Conservation (phyloP, 768 basidiomycete genomes). For the Termitomyces sp. region DNA sequence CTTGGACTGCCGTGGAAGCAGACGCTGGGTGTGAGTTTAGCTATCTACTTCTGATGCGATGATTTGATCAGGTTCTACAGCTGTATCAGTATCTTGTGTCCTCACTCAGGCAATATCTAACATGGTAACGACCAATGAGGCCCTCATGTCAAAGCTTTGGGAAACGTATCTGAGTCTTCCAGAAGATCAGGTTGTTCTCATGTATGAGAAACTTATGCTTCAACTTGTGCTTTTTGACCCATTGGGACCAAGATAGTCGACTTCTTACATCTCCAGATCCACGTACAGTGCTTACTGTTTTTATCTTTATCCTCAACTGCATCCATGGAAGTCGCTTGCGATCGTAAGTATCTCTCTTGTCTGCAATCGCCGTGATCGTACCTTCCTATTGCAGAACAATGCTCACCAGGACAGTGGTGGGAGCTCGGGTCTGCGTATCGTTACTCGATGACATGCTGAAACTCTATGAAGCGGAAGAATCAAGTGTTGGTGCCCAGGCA, state of each 20-base stretch:
- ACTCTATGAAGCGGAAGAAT: constrained; percentile 63
- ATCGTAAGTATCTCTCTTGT: constrained; percentile 37
- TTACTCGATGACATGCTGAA: constrained; percentile 70
- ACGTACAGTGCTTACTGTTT: constrained; percentile 51
- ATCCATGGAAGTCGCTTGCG: constrained; percentile 49
- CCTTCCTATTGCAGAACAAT: constrained; percentile 34
- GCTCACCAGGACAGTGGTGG: constrained; percentile 47
- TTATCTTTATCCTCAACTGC: constrained; percentile 73
- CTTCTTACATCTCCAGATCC: constrained; percentile 61
- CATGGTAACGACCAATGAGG: constrained; percentile 69
- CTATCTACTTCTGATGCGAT: not conserved
- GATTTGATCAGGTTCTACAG: constrained; percentile 29
- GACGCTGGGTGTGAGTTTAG: constrained; percentile 48
- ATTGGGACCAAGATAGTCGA: constrained; percentile 34
- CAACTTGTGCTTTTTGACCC: constrained; percentile 11
- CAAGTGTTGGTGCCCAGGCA: constrained; percentile 55
- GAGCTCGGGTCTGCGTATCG: constrained; percentile 58
- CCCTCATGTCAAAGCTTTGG: constrained; percentile 55
- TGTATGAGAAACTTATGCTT: constrained; percentile 42
- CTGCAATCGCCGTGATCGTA: constrained; percentile 7
- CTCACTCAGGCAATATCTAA: constrained; percentile 80
- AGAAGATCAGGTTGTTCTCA: constrained; percentile 68
- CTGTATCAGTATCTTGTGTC: constrained; percentile 55
- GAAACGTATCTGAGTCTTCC: constrained; percentile 57
- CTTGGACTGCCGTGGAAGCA: constrained; percentile 60